These are phyloP conservation scores for Caryopteris hybrid DNA, from an alignment of 305 asterid genomes.

Conservation along the genomic window DNA sequence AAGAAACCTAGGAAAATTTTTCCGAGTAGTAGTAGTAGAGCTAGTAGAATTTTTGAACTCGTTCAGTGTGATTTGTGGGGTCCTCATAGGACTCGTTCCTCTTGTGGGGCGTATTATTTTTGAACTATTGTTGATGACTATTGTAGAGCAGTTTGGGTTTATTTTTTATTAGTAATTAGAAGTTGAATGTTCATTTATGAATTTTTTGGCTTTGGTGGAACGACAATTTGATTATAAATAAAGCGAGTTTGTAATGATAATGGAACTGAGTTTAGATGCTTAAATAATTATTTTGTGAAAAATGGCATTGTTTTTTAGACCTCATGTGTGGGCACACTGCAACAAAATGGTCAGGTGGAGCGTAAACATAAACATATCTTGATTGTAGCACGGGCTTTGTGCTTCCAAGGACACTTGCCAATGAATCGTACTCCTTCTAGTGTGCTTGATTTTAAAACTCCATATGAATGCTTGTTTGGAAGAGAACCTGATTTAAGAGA, in stretches of 20 bases:
- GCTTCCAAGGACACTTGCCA: neutral
- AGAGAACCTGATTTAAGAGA: neutral
- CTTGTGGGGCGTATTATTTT: neutral
- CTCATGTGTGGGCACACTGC: neutral
- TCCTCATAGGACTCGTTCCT: neutral
- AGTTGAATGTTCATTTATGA: neutral
- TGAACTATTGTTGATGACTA: neutral
- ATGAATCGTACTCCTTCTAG: neutral
- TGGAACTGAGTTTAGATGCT: neutral
- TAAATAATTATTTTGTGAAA: neutral
- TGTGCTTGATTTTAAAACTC: neutral
- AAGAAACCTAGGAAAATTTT: too few relatives aligned
- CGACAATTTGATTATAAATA: neutral
- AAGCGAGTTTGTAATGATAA: conserved; percentile 7
- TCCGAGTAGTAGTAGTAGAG: too few relatives aligned
- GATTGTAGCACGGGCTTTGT: conserved; percentile 2
- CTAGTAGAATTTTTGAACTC: too few relatives aligned
- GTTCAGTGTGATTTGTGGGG: conserved; percentile 13
- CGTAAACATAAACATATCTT: neutral
- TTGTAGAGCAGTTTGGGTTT: neutral
- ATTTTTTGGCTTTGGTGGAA: neutral
- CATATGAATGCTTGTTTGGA: neutral
- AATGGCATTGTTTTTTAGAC: neutral
- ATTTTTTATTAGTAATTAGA: neutral
- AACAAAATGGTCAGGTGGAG: neutral